Evolutionary conservation across 345 rosid species (phyloP).

Genomic region (Dipteronia sinensis): DNA sequence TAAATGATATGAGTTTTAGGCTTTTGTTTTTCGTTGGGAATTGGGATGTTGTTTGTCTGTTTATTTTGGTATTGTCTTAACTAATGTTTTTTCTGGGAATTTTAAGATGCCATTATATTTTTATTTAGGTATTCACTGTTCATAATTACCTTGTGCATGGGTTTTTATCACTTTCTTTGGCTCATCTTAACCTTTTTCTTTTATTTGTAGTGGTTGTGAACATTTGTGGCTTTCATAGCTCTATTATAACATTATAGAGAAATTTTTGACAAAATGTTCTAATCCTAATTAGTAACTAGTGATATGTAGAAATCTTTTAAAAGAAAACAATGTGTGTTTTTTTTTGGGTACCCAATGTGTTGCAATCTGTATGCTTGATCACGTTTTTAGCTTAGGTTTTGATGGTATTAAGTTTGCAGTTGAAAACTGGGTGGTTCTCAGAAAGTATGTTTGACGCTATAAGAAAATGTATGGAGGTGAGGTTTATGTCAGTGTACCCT

Average conservation of each 20-base stretch:
- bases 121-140: not conserved
- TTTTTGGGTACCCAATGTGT: not conserved
- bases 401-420: conserved; percentile 47
- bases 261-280: not conserved
- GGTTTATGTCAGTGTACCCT: conserved; percentile 79
- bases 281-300: not conserved
- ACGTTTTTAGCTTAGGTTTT: conserved; percentile 11
- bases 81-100: not conserved
- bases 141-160: not conserved
- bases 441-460: conserved; percentile 66
- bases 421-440: conserved; percentile 90
- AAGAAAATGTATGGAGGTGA: conserved; percentile 72
- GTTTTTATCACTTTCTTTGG: not conserved
- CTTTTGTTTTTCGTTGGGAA: not conserved
- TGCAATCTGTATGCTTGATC: conserved; percentile 2
- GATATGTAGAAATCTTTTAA: not conserved
- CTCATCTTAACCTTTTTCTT: not conserved
- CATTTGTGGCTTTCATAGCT: not conserved
- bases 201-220: not conserved
- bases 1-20: not conserved
- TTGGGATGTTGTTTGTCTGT: not conserved
- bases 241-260: not conserved
- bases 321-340: not conserved
- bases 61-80: not conserved
- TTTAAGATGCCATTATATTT: not conserved